Base-by-base conservation (phyloP, 2,329 filamentous ascomycete genomes). In the Exophiala aquamarina region DNA sequence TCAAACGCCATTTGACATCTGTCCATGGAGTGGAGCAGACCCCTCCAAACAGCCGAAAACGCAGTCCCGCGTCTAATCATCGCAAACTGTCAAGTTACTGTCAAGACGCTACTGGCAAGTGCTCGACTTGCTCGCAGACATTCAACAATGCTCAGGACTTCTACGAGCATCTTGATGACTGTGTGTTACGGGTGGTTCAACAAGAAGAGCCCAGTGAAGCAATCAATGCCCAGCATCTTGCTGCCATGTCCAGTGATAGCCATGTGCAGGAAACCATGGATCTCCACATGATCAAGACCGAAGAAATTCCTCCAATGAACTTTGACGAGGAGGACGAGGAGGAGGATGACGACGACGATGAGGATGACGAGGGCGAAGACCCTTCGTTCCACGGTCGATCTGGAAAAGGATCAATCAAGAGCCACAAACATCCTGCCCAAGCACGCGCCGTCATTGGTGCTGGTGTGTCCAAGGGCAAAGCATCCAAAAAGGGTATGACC, bases 11-110 rank as follows among this genome's bases (percentile, higher is more conserved):
- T 66, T 70, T 96, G 61, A 95, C 89, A 4, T 86, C 89, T 0
- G 88, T 95, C 3, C 91, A 96, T 65, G 87, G 86, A 18, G 91
- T 96, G 28, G 91, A 96, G 70, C 91, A 95, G 71, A 92, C 87
- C 1, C 87, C 90, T 2, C 90, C 90, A 21, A 95, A 95, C 71
- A 89, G 89, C 68, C 84, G 90, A 58, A 92, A 90, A 78, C 91
- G 82, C 72, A 76, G 76, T 41, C 68, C 70, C 2, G 59, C 60
- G 17, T 73, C 73, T 56, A 73, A 67, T 60, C 72, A 67, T 61
- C 86, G 86, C 73, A 87, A 86, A 68, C 74, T 86, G 28, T 81
- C 82, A 4, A 82, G 81, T 44, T 89, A 89, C 62, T 78, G 86
- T 15, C 78, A 83, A 49, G 87, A 93, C 61, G 84, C 87, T 23